phyloP scores from a whole-genome alignment of 441 rosid species.

The Euphorbia celastroides region DNA sequence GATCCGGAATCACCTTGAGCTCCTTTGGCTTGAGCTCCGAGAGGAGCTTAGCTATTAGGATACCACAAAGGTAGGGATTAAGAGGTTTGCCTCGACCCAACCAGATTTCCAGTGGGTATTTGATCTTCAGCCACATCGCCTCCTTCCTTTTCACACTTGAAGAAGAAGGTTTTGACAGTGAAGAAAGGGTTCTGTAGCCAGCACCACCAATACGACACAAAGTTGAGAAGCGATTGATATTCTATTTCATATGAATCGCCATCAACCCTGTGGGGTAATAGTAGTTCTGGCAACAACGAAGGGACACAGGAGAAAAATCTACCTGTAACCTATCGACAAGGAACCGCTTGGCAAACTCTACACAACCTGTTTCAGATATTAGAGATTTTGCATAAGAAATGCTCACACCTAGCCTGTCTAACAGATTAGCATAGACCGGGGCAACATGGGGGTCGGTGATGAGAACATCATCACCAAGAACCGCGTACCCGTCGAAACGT shows the following conservation, averaged over 20 bases:
- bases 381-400: background rate
- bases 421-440: background rate
- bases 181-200: background rate
- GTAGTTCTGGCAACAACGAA: background rate
- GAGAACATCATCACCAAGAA: conserved; percentile 6
- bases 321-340: background rate
- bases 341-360: background rate
- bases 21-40: background rate
- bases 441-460: background rate
- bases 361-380: background rate
- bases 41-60: background rate
- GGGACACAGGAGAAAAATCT: background rate
- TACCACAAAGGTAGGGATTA: background rate
- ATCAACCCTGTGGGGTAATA: background rate
- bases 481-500: background rate
- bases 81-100: background rate
- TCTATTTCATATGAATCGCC: background rate
- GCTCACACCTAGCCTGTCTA: background rate
- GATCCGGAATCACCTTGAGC: background rate
- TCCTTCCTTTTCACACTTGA: background rate
- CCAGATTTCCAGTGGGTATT: background rate
- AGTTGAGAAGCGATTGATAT: background rate
- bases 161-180: background rate
- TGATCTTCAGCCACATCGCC: background rate
- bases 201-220: background rate